Conservation (phyloP, 306 rosid genomes). For the Prosopis cineraria region DNA sequence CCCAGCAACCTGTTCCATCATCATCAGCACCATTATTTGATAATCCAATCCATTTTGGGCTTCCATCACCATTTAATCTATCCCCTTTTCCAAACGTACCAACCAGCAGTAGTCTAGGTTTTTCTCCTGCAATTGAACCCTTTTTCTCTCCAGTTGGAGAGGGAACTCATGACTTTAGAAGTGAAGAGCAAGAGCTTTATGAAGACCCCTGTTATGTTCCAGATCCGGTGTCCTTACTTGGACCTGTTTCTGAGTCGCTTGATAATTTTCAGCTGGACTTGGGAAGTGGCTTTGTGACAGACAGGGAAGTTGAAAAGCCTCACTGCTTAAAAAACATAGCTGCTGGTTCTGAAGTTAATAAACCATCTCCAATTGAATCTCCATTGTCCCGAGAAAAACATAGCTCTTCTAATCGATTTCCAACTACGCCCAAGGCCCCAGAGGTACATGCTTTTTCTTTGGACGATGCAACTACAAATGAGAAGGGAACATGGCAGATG, state of each 20-base stretch:
- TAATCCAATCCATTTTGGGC: conserved; percentile 88
- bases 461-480: conserved; percentile 60
- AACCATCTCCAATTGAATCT: conserved; percentile 92
- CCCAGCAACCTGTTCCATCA: conserved; percentile 57
- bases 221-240: conserved; percentile 81
- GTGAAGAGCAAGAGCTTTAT: conserved; percentile 85
- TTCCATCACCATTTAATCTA: conserved; percentile 80
- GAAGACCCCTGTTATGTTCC: conserved; percentile 97
- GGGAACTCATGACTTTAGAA: conserved; percentile 55
- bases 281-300: conserved; percentile 65
- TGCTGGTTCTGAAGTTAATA: conserved; percentile 67
- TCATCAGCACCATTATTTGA: conserved; percentile 65
- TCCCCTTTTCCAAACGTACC: conserved; percentile 59
- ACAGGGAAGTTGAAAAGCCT: conserved; percentile 56
- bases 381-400: conserved; percentile 91
- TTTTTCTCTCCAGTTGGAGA: conserved; percentile 64
- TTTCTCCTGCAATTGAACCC: conserved; percentile 82
- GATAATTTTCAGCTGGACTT: conserved; percentile 84
- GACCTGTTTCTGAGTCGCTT: conserved; percentile 97
- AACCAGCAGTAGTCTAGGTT: conserved; percentile 72
- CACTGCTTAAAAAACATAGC: conserved; percentile 57
- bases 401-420: conserved; percentile 55
- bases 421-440: conserved; percentile 49
- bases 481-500: conserved; percentile 95
- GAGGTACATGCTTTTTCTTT: conserved; percentile 53